Base-by-base conservation (phyloP, 768 basidiomycete species). In the Collybia sp. region DNA sequence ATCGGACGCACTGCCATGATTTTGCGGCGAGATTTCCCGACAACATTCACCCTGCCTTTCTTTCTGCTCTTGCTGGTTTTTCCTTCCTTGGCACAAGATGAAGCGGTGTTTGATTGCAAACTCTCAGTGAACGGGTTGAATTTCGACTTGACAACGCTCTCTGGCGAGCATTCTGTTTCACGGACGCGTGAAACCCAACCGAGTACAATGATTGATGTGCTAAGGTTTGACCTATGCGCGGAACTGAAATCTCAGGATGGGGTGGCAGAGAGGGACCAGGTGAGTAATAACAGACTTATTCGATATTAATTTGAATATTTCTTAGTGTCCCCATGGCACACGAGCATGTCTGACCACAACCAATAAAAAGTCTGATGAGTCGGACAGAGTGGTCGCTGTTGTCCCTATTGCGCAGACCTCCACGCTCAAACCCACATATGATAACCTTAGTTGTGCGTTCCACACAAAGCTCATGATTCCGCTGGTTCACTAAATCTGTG, bases 341-440 rank as follows among this genome's bases (percentile, higher is more conserved):
- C 72, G 83, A 55, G 86, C 81, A 41, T 94, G 92, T 64, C 67
- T 91, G 25, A 84, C 79, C 3, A 78, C 76, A 54, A 75, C 71
- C 30, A 90, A 91, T 55, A 54, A 67, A 53, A 89, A 86, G 62
- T 53, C 59, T 1, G 72, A 68, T 16, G 61, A 70, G 34, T 45
- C 67, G 2, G 83, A 88, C 52, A 76, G 88, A 42, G 63, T 93
- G 55, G 69, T 81, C 19, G 70, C 80, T 25, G 87, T 91, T n/a
- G 79, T 93, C 45, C 82, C 88, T n/a, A 56, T 93, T 25, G 86
- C 82, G 8, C 68, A 72, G 50, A 57, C 65, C 4, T 58, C 62
- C 30, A 58, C 58, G 13, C 54, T 73, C 25, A 46, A 69, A 15
- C 58, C 70, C 19, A 54, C 54, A 39, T 62, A 60, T 44, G 51